Percentiles rank a stretch among this genome's conserved stretches.
Evolutionary conservation across 495 filamentous ascomycete species (phyloP).

Genomic region (Annulohypoxylon moriforme): DNA sequence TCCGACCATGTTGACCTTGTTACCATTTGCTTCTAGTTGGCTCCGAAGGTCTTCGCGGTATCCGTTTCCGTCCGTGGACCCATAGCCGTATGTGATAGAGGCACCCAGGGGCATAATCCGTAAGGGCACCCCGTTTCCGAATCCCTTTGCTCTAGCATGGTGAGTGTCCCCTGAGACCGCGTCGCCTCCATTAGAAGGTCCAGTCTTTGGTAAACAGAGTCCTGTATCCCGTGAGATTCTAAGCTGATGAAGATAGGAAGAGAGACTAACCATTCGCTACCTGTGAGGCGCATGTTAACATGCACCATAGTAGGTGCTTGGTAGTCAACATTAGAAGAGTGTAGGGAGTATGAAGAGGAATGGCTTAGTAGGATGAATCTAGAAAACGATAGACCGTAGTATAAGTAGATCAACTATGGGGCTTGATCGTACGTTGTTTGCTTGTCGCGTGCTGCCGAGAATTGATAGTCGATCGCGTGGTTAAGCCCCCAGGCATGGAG

Average conservation of each 20-base stretch:
- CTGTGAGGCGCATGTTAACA: conserved; percentile 33
- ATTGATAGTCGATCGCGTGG: neutral
- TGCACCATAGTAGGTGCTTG: conserved; percentile 27
- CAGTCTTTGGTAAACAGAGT: conserved; percentile 7
- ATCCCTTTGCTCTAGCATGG: conserved; percentile 1
- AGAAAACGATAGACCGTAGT: neutral
- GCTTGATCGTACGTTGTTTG: conserved; percentile 3
- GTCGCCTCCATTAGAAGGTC: neutral
- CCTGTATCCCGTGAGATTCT: conserved; percentile 24
- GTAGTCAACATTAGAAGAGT: conserved; percentile 19
- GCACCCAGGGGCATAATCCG: conserved; percentile 63
- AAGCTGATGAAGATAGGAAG: neutral
- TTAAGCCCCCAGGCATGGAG: neutral
- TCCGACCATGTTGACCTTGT: conserved; percentile 49
- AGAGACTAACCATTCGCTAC: conserved; percentile 20
- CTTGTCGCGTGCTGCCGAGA: neutral
- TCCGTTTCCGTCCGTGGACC: conserved; percentile 57
- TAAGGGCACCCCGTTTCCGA: conserved; percentile 39
- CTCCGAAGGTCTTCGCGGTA: conserved; percentile 52
- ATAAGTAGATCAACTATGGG: conserved; percentile 10
- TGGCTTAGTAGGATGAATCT: neutral
- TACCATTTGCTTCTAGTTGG: conserved; percentile 18
- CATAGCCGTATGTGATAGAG: conserved; percentile 61
- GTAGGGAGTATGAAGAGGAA: neutral
- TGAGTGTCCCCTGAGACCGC: neutral